Base-by-base conservation (phyloP, 371 early-diverging fungal genomes). In the Zancudomyces culisetae region DNA sequence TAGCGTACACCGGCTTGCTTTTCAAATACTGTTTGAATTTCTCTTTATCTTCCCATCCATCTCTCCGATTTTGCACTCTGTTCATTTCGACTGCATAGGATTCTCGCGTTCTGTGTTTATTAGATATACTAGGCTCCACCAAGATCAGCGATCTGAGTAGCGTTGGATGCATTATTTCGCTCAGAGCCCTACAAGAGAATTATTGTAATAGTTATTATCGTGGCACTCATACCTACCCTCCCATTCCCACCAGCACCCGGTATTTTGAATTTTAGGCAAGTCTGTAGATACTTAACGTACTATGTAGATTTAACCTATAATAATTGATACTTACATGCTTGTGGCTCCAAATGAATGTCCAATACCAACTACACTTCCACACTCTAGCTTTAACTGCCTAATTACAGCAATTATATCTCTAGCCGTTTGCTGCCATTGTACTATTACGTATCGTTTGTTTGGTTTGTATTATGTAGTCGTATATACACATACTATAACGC, bases 341-440 rank as follows among this genome's bases (percentile, higher is more conserved):
- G 13, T 4, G 21, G 22, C 51, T 4, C 51, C 51, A 13, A 51
- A 13, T 8, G 51, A 51, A 19, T 51, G 51, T 3, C 51, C 51
- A 42, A 51, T 23, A 6, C 51, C 51, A 45, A 51, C 30, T 8
- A 12, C 18, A 19, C 30, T 28, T 3, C 8, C 30, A 8, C 18
- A 23, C 3, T 26, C 18, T 18, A 51, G 23, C 6, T 29, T 23
- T 18, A 42, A 22, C 6, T 51, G 43, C 4, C 18, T 18, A n/a
- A 51, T 41, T 3, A 51, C n/a, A 22, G 40, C 30, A 4, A 42
- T 10, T 29, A 51, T 51, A 45, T 51, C 51, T 45, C 45, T 35
- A 8, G 51, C 2, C 4, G 26, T 6, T 45, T 59, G 28, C 21
- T 55, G 56, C 64, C 64, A 64, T 4, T 58, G 53, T 1, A 1